phyloP scores from a whole-genome alignment of 2,329 filamentous ascomycete species.

The Venturia pyrina region DNA sequence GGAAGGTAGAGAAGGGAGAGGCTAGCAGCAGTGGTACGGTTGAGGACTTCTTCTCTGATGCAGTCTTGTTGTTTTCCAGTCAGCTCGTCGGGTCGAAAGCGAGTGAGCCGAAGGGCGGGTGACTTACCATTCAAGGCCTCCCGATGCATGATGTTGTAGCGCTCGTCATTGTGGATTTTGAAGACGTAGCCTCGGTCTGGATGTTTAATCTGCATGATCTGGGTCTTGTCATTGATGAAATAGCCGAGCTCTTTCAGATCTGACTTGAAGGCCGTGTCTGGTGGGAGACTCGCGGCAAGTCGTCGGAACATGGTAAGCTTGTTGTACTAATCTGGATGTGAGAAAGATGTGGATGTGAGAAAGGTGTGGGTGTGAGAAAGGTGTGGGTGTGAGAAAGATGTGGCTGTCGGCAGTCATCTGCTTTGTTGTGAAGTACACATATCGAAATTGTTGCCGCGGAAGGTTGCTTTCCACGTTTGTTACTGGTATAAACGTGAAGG shows the following conservation, averaged over 20 bases:
- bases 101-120: not conserved
- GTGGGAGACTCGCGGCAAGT: conserved; percentile 56
- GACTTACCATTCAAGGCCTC: conserved; percentile 58
- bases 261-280: conserved; percentile 55
- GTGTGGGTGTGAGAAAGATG: not conserved
- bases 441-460: not conserved
- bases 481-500: not conserved
- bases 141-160: conserved; percentile 66
- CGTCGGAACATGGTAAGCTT: conserved; percentile 62
- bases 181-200: conserved; percentile 65
- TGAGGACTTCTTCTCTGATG: conserved; percentile 48
- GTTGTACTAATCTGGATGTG: too few relatives aligned
- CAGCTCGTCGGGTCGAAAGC: not conserved
- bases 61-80: conserved; percentile 41
- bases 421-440: not conserved
- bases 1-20: conserved; percentile 53
- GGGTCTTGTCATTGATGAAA: conserved; percentile 52
- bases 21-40: conserved; percentile 52
- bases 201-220: conserved; percentile 56
- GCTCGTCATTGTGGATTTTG: conserved; percentile 61
- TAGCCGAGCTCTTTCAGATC: conserved; percentile 66
- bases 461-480: not conserved
- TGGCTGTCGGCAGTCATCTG: not conserved
- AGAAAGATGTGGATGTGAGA: not conserved
- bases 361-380: not conserved